Evolutionary conservation across 1,284 basidiomycete species (phyloP).

Genomic region (Afroboletus lepidellus): DNA sequence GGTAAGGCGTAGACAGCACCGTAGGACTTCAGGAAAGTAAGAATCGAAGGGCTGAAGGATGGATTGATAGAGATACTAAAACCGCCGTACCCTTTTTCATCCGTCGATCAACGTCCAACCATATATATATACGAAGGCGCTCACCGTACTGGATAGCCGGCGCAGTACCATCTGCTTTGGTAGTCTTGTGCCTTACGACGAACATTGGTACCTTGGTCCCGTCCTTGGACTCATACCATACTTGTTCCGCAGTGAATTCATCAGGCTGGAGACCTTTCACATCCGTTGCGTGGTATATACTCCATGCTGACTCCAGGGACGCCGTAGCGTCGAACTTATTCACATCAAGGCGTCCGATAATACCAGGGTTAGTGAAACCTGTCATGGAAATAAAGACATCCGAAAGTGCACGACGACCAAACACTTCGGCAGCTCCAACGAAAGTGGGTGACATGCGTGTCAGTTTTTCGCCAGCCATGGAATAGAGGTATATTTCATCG

Average conservation of each 20-base stretch:
- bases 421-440: conserved; percentile 65
- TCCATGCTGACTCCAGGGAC: conserved; percentile 52
- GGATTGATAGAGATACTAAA: conserved; percentile 75
- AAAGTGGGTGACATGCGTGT: conserved; percentile 64
- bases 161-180: conserved; percentile 72
- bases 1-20: conserved; percentile 73
- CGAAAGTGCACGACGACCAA: conserved; percentile 54
- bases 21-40: conserved; percentile 77
- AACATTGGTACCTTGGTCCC: conserved; percentile 87
- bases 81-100: conserved; percentile 65
- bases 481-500: conserved; percentile 79
- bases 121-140: conserved; percentile 13
- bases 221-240: conserved; percentile 80
- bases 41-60: conserved; percentile 68
- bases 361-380: conserved; percentile 76
- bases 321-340: conserved; percentile 31
- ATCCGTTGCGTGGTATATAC: conserved; percentile 57
- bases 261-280: conserved; percentile 67
- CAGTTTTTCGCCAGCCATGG: conserved; percentile 57
- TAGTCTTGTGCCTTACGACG: conserved; percentile 74
- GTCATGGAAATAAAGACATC: conserved; percentile 70
- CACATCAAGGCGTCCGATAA: conserved; percentile 65
- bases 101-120: background rate
- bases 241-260: conserved; percentile 75
- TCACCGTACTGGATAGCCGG: conserved; percentile 78